These are phyloP conservation scores for Microthyrium microscopicum DNA, from an alignment of 2,329 filamentous ascomycete genomes.

Conservation along the genomic window DNA sequence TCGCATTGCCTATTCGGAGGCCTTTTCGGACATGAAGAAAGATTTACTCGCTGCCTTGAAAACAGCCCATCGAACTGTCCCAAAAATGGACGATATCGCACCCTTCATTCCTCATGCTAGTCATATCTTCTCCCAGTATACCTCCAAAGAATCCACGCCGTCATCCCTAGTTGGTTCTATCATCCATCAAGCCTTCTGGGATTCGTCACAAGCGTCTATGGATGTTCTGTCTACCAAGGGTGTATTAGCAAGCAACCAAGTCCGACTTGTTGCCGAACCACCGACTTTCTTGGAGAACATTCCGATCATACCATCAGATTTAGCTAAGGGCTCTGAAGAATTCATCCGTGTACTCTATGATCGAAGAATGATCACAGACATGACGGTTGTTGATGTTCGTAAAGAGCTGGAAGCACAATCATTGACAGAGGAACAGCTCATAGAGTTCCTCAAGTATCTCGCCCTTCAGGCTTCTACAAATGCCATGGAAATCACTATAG, in stretches of 20 bases:
- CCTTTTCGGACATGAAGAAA: conserved; percentile 60
- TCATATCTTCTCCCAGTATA: conserved; percentile 75
- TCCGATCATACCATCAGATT: conserved; percentile 27
- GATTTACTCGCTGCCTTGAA: conserved; percentile 33
- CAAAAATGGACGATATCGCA: conserved; percentile 46
- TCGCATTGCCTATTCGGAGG: conserved; percentile 70
- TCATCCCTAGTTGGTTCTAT: conserved; percentile 67
- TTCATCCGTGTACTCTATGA: conserved; percentile 71
- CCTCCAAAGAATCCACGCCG: conserved; percentile 78
- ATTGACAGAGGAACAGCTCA: conserved; percentile 59
- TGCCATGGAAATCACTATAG: conserved; percentile 53
- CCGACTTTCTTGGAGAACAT: conserved; percentile 75
- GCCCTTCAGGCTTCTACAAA: conserved; percentile 53
- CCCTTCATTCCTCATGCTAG: conserved; percentile 61
- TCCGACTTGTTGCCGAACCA: conserved; percentile 58
- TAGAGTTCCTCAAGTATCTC: conserved; percentile 73
- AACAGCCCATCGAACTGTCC: conserved; percentile 21
- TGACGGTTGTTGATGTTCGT: conserved; percentile 75
- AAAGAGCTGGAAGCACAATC: conserved; percentile 69
- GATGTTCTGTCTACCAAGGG: conserved; percentile 81
- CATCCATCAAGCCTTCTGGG: conserved; percentile 95
- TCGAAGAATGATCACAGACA: conserved; percentile 71
- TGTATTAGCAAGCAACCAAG: conserved; percentile 65
- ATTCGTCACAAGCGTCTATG: conserved; percentile 65
- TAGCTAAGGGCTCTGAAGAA: conserved; percentile 54